Evolutionary conservation across 2,329 filamentous ascomycete genomes (phyloP).

Genomic region (Diaporthe destruens): DNA sequence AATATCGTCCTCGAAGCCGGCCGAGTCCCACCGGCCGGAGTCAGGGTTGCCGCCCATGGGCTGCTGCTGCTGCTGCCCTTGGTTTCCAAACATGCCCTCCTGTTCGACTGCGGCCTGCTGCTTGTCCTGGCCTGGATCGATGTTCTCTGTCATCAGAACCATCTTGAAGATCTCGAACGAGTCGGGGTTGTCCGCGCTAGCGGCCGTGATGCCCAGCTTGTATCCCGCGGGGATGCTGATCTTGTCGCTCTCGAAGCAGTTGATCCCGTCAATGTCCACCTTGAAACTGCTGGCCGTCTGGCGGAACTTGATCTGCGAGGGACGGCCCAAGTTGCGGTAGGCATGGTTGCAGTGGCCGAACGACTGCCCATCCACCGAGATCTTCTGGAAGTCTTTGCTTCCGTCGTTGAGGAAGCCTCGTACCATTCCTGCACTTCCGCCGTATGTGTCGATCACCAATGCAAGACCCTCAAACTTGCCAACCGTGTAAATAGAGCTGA

Average conservation of each 20-base stretch:
- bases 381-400: constrained; percentile 81
- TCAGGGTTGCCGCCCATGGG: constrained; percentile 45
- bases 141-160: constrained; percentile 73
- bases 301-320: constrained; percentile 81
- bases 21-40: constrained; percentile 47
- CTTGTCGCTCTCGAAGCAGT: constrained; percentile 88
- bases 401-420: constrained; percentile 96
- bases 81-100: constrained; percentile 40
- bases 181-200: constrained; percentile 90
- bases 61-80: constrained; percentile 49
- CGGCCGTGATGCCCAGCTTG: constrained; percentile 87
- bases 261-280: constrained; percentile 82
- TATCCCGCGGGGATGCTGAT: constrained; percentile 84
- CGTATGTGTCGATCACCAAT: constrained; percentile 86
- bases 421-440: constrained; percentile 81
- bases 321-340: constrained; percentile 91
- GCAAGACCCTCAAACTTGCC: constrained; percentile 91
- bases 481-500: constrained; percentile 86
- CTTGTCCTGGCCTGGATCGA: constrained; percentile 47
- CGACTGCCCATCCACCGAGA: constrained; percentile 84
- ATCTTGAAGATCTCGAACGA: constrained; percentile 95
- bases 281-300: constrained; percentile 75
- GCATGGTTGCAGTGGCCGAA: constrained; percentile 93
- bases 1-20: constrained; percentile 56
- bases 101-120: constrained; percentile 41